Evolutionary conservation across 2,329 filamentous ascomycete species (phyloP), one percentile per base, ranked within the genome.

Genomic region (Orbilia javanica): DNA sequence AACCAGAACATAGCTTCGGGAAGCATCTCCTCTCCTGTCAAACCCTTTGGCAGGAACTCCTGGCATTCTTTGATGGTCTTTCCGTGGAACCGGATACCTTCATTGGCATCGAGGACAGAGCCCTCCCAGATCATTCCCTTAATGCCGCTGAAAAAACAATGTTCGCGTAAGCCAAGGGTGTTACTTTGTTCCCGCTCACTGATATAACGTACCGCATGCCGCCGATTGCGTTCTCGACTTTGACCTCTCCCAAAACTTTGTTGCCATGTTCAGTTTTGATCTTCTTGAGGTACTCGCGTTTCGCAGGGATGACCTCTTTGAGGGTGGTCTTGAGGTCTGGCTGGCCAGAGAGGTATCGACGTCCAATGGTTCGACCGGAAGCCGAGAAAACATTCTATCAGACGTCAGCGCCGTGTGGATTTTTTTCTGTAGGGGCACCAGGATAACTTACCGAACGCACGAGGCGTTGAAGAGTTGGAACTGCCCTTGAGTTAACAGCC

Each of bases 1-100:
- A 98, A 90, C 96, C 96, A 99, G 88, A 99, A 99, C 96, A 99
- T 99, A 85, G 95, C 91, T 86, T 99, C 96, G 57, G 96, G 96
- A 11, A 98, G 89, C 96, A 98, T 99, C 86, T 98, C 95, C 4
- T 93, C 96, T 82, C 95, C 93, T 1, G 92, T 90, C 76, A 89
- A 93, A 81, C 95, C 96, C 88, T 97, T 98, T 84, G 96, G 94
- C 15, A 98, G 90, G 84, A 94, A 91, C 81, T 91, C 89, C 84
- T 98, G 96, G 87, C 96, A 99, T 84, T 99, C 95, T 86, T 97
- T 97, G 88, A 99, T 99, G 80, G 94, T 97, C 83, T 92, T 92
- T 84, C 96, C 96, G 84, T 98, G 96, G 88, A 99, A 99, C 80
- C 95, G 93, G 84, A 99, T 99, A 77, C 96, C 96, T 86, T 98